Conservation (phyloP, 1,284 basidiomycete genomes). For the Rhodotorula sp. region DNA sequence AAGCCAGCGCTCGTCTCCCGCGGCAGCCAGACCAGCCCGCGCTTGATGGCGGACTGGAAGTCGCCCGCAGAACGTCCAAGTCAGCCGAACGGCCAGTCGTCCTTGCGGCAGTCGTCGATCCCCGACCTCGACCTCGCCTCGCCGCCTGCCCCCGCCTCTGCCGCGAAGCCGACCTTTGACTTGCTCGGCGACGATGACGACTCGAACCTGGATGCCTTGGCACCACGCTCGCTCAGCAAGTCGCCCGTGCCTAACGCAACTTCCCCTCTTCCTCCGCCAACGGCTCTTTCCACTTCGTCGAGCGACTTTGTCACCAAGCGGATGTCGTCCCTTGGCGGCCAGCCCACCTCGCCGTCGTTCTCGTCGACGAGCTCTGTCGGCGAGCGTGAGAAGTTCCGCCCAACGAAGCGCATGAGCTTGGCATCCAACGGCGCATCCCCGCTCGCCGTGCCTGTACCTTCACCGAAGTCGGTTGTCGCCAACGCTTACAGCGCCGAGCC, state of each 20-base stretch:
- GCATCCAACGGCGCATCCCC: neutral
- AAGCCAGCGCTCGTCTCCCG: constrained; percentile 40
- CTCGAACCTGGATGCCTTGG: constrained; percentile 5
- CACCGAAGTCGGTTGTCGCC: neutral
- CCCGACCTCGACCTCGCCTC: constrained; percentile 26
- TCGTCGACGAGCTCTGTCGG: neutral
- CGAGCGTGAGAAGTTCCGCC: constrained; percentile 37
- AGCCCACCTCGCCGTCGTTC: neutral
- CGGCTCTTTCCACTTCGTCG: neutral
- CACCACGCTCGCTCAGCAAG: neutral
- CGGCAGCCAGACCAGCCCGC: constrained; percentile 42
- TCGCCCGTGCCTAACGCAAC: too few relatives aligned
- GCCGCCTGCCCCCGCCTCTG: neutral
- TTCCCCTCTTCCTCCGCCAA: neutral
- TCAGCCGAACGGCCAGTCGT: constrained; percentile 1
- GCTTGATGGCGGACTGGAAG: constrained; percentile 37
- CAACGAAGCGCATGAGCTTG: constrained; percentile 14
- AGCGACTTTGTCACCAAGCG: constrained; percentile 16
- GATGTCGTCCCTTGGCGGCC: constrained; percentile 13
- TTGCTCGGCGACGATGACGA: constrained; percentile 39
- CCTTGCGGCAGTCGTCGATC: constrained; percentile 18
- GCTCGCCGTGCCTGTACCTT: neutral
- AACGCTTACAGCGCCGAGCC: neutral
- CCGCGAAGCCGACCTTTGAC: constrained; percentile 9
- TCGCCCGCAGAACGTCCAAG: neutral